Evolutionary conservation across 345 rosid genomes (phyloP).

Genomic region (Populus nigra): DNA sequence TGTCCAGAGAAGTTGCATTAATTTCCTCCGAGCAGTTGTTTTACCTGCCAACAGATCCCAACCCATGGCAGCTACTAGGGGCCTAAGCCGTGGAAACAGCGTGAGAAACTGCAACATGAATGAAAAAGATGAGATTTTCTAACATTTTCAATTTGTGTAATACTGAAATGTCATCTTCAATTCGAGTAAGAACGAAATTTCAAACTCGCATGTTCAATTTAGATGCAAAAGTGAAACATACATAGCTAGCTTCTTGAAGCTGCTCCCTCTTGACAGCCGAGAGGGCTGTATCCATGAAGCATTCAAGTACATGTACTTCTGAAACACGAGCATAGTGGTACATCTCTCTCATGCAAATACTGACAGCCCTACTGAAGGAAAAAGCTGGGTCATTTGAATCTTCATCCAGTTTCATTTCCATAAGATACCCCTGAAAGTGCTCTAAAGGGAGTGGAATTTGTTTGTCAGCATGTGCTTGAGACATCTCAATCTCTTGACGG

Average conservation of each 20-base stretch:
- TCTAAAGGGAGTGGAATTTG: conserved; percentile 67
- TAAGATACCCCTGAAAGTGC: conserved; percentile 50
- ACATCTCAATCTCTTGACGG: conserved; percentile 52
- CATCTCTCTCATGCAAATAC: conserved; percentile 73
- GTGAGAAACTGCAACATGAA: conserved; percentile 54
- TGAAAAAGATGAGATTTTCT: conserved; percentile 19
- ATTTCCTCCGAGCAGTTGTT: conserved; percentile 60
- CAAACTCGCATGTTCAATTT: conserved; percentile 13
- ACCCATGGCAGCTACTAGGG: conserved; percentile 89
- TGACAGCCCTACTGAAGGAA: conserved; percentile 41
- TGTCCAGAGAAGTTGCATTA: conserved; percentile 82
- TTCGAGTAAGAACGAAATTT: conserved; percentile 4
- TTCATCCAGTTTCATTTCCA: conserved; percentile 38
- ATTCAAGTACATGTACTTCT: conserved; percentile 77
- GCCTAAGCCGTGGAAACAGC: conserved; percentile 73
- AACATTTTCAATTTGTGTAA: conserved; percentile 1
- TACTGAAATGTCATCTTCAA: neutral
- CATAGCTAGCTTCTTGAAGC: conserved; percentile 85
- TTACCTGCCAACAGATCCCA: conserved; percentile 90
- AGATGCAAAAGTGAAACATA: conserved; percentile 39
- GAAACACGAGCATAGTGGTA: conserved; percentile 88
- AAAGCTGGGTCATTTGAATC: conserved; percentile 38
- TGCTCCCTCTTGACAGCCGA: conserved; percentile 65
- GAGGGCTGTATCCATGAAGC: conserved; percentile 70
- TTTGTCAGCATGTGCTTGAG: conserved; percentile 47